Percentiles rank a stretch among this genome's conserved stretches.
These are phyloP conservation scores for Rubia peregrina DNA, from an alignment of 305 asterid species.

Conservation along the genomic window DNA sequence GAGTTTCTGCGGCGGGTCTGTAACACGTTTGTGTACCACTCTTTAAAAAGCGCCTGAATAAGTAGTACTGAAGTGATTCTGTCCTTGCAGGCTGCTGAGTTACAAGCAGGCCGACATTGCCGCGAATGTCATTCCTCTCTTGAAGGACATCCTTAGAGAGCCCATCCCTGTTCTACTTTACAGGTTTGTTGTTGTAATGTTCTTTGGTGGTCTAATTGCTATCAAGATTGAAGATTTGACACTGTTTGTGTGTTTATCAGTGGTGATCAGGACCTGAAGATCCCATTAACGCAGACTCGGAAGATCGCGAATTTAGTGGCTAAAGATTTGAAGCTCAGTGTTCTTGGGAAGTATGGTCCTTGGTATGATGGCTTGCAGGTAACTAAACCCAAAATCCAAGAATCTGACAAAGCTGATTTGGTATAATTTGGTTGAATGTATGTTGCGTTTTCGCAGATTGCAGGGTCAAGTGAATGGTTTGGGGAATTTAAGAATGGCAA, in stretches of 20 bases:
- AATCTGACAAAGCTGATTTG: no score
- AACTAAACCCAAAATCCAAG: neutral
- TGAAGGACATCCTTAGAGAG: conserved; percentile 18
- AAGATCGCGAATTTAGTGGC: conserved; percentile 19
- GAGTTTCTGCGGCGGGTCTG: conserved; percentile 21
- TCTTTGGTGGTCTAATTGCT: no score
- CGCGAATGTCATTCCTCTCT: conserved; percentile 16
- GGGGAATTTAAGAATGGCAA: conserved; percentile 7
- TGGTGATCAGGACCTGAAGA: conserved; percentile 25
- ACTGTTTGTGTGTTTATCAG: neutral
- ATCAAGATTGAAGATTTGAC: neutral
- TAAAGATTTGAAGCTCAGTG: conserved; percentile 14
- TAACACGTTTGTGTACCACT: neutral
- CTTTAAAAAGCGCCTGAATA: neutral
- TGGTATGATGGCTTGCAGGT: conserved; percentile 30
- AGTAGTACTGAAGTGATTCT: neutral
- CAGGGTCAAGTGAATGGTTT: conserved; percentile 24
- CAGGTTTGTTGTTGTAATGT: conserved; percentile 17
- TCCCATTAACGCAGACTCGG: conserved; percentile 23
- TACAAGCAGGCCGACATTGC: conserved; percentile 10
- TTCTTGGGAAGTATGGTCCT: conserved; percentile 20
- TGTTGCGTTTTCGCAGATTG: conserved; percentile 11
- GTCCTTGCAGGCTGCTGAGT: conserved; percentile 17
- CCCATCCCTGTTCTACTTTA: conserved; percentile 21
- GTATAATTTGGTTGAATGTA: no score